Conservation (phyloP, 805 yeast genomes). For the Vanderwaltozyma polyspora region DNA sequence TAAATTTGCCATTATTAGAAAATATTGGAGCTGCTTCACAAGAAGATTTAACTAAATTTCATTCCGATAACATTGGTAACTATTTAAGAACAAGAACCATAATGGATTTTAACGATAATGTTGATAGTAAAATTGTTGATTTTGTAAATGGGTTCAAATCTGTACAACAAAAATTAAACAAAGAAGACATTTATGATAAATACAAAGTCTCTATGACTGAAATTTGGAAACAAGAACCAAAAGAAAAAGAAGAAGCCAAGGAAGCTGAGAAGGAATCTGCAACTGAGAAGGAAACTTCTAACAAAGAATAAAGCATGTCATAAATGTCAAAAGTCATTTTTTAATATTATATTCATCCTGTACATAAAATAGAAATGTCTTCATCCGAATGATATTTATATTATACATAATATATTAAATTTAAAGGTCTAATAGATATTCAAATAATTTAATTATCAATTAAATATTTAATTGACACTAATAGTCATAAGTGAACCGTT, state of each 20-base stretch:
- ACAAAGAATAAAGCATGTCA: neutral
- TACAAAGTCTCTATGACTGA: constrained; percentile 4
- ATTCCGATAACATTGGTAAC: constrained; percentile 8
- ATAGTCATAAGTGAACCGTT: too few relatives aligned
- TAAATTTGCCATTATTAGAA: constrained; percentile 1
- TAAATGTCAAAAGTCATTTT: neutral
- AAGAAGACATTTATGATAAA: constrained; percentile 10
- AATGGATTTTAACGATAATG: constrained; percentile 7
- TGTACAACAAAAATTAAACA: constrained; percentile 1
- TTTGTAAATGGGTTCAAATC: constrained; percentile 10
- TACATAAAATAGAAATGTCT: neutral
- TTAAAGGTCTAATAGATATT: too few relatives aligned
- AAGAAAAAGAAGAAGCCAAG: neutral
- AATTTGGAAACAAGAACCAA: constrained; percentile 1
- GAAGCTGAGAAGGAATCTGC: neutral
- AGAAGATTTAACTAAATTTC: neutral
- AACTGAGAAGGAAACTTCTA: neutral
- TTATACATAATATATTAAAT: too few relatives aligned
- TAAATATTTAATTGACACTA: too few relatives aligned
- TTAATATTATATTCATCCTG: too few relatives aligned
- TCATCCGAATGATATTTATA: too few relatives aligned
- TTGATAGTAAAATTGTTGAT: constrained; percentile 4
- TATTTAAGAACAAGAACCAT: constrained; percentile 18
- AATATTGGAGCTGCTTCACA: neutral
- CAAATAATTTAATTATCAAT: too few relatives aligned